Base-by-base conservation (phyloP, 2,329 filamentous ascomycete species). In the Pseudocercospora eumusae region DNA sequence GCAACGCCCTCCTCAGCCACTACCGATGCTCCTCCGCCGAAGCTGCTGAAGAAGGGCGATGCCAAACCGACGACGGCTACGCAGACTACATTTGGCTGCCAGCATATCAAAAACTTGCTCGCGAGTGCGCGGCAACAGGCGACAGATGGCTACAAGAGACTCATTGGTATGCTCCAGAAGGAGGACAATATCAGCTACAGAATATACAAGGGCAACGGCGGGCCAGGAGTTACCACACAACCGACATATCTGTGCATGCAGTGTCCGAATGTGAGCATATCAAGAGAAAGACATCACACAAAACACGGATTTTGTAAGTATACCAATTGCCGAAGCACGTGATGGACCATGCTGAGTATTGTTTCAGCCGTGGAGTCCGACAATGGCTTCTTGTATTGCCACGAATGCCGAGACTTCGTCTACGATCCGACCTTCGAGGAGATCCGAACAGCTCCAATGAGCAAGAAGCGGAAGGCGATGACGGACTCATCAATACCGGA, bases 351-450 rank as follows among this genome's bases (percentile, higher is more conserved):
- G 44, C 57, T 60, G 49, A 60, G 13, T 42, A n/a, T 23, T 47
- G 47, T 66, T 59, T 20, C 68, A 92, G 90, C 89, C 72, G 88
- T 93, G 42, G 91, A 95, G 71, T 93, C 90, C 23, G 82, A 87
- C 62, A 88, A 84, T 68, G 91, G 90, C 42, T 83, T 86, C 55
- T 79, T 95, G 6, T 93, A 89, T 76, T 95, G 91, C 75, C 88
- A 92, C 67, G 87, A 91, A 73, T 95, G 91, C 73, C 85, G 90
- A 72, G 91, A 95, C 74, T 87, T 91, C 66, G 88, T 95, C 31
- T 93, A 90, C 82, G 91, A 95, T 69, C 89, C 90, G 5, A 90
- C 88, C 5, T 80, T 95, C 4, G 91, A 95, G 72, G 88, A 90
- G 57, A 83, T 92, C 60, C 84, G 91, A 63, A 78, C 91, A 45